These are phyloP conservation scores for Anthracocystis walkeri DNA, from an alignment of 1,284 basidiomycete genomes.

Conservation along the genomic window DNA sequence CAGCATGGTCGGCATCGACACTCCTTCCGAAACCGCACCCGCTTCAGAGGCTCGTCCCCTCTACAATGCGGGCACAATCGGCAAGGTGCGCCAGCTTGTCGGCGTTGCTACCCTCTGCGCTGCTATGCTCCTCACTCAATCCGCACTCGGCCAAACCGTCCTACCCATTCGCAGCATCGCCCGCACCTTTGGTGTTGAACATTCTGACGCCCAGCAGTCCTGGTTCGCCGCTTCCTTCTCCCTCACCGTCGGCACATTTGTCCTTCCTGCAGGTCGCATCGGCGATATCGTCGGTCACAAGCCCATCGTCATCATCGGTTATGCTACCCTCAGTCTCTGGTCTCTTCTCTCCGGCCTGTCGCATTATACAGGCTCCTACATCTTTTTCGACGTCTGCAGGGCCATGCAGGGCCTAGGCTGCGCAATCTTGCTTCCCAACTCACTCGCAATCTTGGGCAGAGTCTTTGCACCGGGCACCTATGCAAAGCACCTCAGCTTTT, in stretches of 20 bases:
- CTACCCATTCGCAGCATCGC: constrained; percentile 35
- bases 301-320: constrained; percentile 50
- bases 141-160: constrained; percentile 41
- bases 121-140: constrained; percentile 53
- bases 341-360: constrained; percentile 51
- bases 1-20: constrained; percentile 7
- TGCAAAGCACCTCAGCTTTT: constrained; percentile 50
- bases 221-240: constrained; percentile 60
- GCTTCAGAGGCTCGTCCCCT: not conserved
- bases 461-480: constrained; percentile 41
- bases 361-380: constrained; percentile 40
- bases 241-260: constrained; percentile 59
- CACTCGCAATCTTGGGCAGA: constrained; percentile 54
- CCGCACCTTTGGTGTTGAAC: constrained; percentile 32
- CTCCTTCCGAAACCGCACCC: not conserved
- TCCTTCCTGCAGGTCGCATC: constrained; percentile 54
- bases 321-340: constrained; percentile 32
- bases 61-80: constrained; percentile 31
- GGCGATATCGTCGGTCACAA: constrained; percentile 59
- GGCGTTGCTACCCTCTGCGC: constrained; percentile 33
- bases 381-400: constrained; percentile 60
- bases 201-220: constrained; percentile 28
- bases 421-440: constrained; percentile 56
- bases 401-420: constrained; percentile 55
- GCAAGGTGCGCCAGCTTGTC: constrained; percentile 31